A percentile compares a stretch with the other conserved stretches of the same genome.
Evolutionary conservation across 2,329 filamentous ascomycete genomes (phyloP).

Genomic region (Knufia petricola): DNA sequence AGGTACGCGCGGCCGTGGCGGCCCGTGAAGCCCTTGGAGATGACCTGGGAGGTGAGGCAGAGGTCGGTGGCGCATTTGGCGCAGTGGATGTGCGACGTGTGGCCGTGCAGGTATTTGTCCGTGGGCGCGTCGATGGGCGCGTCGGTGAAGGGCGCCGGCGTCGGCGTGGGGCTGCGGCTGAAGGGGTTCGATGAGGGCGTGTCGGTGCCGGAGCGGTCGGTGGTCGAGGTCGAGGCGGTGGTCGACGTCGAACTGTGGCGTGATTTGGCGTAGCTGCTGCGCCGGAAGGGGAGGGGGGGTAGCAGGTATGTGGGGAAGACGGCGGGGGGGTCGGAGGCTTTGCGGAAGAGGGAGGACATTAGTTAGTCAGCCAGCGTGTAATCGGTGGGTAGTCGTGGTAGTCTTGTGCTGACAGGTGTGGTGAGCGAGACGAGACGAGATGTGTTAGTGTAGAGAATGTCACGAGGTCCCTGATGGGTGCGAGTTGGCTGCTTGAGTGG

Average conservation of each 20-base stretch:
- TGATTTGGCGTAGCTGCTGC: constrained; percentile 13
- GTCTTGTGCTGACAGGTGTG: too few species aligned
- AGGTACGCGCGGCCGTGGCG: constrained; percentile 56
- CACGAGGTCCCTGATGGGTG: too few species aligned
- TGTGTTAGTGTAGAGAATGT: too few species aligned
- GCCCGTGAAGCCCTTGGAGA: constrained; percentile 57
- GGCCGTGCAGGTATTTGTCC: constrained; percentile 34
- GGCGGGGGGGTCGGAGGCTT: constrained; percentile 24
- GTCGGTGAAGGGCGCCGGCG: constrained; percentile 13
- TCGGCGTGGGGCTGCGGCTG: constrained; percentile 15
- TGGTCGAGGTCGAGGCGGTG: constrained; percentile 17
- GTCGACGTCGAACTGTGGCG: constrained; percentile 33
- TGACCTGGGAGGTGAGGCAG: constrained; percentile 49
- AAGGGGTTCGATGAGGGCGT: constrained; percentile 23
- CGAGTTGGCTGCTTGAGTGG: too few species aligned
- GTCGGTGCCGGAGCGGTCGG: constrained; percentile 16
- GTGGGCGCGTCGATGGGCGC: constrained; percentile 17
- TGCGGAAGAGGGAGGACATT: constrained; percentile 20
- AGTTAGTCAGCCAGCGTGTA: too few species aligned
- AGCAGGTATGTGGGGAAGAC: constrained; percentile 45
- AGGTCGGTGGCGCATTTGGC: constrained; percentile 50
- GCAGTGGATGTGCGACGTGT: constrained; percentile 49
- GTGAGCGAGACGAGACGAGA: too few species aligned
- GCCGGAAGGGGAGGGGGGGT: constrained; percentile 39
- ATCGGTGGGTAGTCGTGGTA: not conserved